These are phyloP conservation scores for Silene vulgaris DNA, from an alignment of 179 eudicot species.

Conservation along the genomic window DNA sequence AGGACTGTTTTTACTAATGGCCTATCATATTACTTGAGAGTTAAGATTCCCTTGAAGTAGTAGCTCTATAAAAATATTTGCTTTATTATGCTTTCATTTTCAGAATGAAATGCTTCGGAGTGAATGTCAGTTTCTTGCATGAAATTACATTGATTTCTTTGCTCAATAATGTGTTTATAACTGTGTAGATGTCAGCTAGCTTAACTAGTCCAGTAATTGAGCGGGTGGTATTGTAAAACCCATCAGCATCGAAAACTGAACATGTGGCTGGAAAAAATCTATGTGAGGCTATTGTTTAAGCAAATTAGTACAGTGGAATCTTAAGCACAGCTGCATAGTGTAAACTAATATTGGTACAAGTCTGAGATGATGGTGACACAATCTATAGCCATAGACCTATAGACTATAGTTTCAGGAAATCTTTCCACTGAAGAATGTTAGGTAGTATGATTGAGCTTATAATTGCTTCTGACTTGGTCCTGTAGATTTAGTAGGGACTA, in stretches of 20 bases:
- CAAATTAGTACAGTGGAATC: slow-evolving; percentile 7
- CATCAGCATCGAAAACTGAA: background rate
- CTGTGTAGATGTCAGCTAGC: background rate
- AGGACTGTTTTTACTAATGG: slow-evolving; percentile 11
- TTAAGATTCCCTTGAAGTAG: background rate
- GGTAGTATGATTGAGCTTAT: slow-evolving; percentile 9
- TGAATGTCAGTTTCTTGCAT: no score
- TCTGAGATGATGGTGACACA: slow-evolving; percentile 13
- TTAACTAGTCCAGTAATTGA: background rate
- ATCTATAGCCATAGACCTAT: background rate
- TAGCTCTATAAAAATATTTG: background rate
- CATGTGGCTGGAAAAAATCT: slow-evolving; percentile 6
- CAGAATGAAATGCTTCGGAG: no score
- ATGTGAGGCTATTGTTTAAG: background rate
- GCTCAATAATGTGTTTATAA: background rate
- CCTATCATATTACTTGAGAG: slow-evolving; percentile 7
- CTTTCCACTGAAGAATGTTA: slow-evolving; percentile 13
- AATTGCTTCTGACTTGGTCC: slow-evolving; percentile 22
- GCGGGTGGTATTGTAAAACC: background rate
- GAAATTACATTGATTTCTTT: background rate
- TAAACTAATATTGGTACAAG: background rate
- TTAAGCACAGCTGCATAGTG: background rate
- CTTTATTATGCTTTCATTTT: slow-evolving; percentile 6
- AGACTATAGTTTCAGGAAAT: slow-evolving; percentile 6
- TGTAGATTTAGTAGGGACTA: background rate